Evolutionary conservation across 2,329 filamentous ascomycete species (phyloP).

Genomic region (Paecilomyces variotii): DNA sequence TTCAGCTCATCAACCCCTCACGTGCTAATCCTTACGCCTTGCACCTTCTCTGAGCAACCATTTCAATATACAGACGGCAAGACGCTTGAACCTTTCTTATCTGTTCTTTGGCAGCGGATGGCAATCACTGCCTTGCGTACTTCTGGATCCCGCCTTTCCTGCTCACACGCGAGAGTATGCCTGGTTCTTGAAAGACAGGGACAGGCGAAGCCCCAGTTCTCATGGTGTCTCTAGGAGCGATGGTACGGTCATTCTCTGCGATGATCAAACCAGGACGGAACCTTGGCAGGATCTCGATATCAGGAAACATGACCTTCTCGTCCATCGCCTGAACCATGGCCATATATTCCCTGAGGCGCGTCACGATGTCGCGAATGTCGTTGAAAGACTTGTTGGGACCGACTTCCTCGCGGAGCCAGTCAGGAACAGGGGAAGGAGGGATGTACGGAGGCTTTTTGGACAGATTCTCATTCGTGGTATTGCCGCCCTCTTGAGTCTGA

Average conservation of each 20-base stretch:
- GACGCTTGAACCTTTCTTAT: background rate
- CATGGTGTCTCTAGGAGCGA: background rate
- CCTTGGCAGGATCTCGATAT: conserved; percentile 33
- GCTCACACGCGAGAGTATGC: background rate
- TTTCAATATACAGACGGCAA: background rate
- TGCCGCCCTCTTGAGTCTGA: background rate
- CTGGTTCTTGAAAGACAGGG: background rate
- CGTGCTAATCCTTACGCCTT: background rate
- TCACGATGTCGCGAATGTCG: conserved; percentile 21
- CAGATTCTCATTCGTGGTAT: background rate
- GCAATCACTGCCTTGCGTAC: background rate
- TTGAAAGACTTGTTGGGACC: conserved; percentile 20
- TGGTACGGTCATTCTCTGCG: background rate
- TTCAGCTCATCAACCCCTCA: background rate
- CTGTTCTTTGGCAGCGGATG: background rate
- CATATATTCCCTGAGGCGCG: conserved; percentile 16
- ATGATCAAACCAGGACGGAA: conserved; percentile 10
- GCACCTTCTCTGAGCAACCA: background rate
- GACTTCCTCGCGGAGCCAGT: conserved; percentile 21
- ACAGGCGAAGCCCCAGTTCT: background rate
- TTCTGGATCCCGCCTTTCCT: conserved; percentile 5
- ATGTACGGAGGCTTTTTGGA: conserved; percentile 12
- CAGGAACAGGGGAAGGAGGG: conserved; percentile 24
- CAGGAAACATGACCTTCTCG: conserved; percentile 23
- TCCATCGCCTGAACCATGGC: conserved; percentile 4